Base-by-base conservation (phyloP, 1,284 basidiomycete species). In the Cutaneotrichosporon cutaneum region DNA sequence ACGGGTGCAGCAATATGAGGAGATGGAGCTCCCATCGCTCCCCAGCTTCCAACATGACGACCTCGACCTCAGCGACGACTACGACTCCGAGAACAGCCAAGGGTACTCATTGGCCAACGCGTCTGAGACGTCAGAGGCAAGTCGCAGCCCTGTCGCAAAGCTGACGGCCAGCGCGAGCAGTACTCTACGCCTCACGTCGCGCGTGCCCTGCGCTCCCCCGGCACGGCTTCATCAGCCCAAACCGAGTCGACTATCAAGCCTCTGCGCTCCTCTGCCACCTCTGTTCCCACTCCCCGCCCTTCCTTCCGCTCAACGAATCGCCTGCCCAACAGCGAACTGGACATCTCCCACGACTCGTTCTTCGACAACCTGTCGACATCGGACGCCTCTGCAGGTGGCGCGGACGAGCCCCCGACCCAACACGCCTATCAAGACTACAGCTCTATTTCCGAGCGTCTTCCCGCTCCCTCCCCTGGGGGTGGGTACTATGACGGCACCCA, bases 11-110 rank as follows among this genome's bases (percentile, higher is more conserved):
- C 67, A 68, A 50, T 68, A 72, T 6, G 76, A 78, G 57, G 75
- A 77, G 32, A 70, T 76, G 66, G 77, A 78, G 48, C 54, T 78
- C 13, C 77, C 77, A 1, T 78, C 77, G 0, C 63, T 78, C 13
- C 77, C 77, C 2, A 76, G 73, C 62, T 70, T 78, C 54, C 68
- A 72, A 24, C 73, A 71, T 48, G 73, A 76, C 58, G 72, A 76
- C 60, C 58, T 74, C 30, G 73, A 77, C 54, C 68, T 47, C 22
- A 53, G 27, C 42, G 50, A 53, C 16, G 54, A 58, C 13, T 18
- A 21, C 13, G 59, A 54, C 42, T 2, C 10, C 24, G 39, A 45
- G 30, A n/a, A 13, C 14, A 47, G 45, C 22, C 22, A 5, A 16
- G 45, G 18, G n/a, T n/a, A n/a, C 13, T 24, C 24, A 16, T 22